Base-by-base conservation (phyloP, 1,284 basidiomycete species). In the Moesziomyces sp. region DNA sequence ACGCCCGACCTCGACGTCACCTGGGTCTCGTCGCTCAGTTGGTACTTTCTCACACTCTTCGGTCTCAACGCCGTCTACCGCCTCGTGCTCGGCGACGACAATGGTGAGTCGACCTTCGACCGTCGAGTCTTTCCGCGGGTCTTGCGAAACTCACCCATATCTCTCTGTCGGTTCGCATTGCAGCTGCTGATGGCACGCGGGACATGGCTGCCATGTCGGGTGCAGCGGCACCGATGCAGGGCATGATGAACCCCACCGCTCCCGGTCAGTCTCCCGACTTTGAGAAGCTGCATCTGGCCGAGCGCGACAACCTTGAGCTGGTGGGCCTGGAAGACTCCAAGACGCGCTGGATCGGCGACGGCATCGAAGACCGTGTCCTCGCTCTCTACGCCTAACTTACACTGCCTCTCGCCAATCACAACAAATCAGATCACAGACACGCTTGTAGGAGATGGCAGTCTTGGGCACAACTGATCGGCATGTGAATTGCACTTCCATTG, bases 1-100 rank as follows among this genome's bases (percentile, higher is more conserved):
- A 97, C 96, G 7, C 90, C 91, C 9, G 96, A 99, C 84, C 93
- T 99, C 90, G 94, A 98, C 84, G 95, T 98, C 19, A 90, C 93
- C 85, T 99, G 97, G 96, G 97, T 99, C 35, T 98, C 96, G 14
- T 97, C 95, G 11, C 87, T 99, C 62, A 96, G 93, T 30, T 99
- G 97, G 97, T 99, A 99, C 86, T 99, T 99, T 86, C 89, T 99
- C 78, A 98, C 97, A 86, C 92, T 98, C 84, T 99, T 99, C 84
- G 97, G 97, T 56, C 87, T 99, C 62, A 98, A 97, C 82, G 94
- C 95, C 18, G 86, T 99, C 14, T 98, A 97, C 87, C 91, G 92
- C 63, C 90, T 98, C 57, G 89, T 99, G 56, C 90, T 99, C 61
- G 97, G 97, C 9, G 89, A 89, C 50, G 93, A 94, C 66, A 96